Evolutionary conservation across 2,329 filamentous ascomycete genomes (phyloP).

Genomic region (Periconia sp.): DNA sequence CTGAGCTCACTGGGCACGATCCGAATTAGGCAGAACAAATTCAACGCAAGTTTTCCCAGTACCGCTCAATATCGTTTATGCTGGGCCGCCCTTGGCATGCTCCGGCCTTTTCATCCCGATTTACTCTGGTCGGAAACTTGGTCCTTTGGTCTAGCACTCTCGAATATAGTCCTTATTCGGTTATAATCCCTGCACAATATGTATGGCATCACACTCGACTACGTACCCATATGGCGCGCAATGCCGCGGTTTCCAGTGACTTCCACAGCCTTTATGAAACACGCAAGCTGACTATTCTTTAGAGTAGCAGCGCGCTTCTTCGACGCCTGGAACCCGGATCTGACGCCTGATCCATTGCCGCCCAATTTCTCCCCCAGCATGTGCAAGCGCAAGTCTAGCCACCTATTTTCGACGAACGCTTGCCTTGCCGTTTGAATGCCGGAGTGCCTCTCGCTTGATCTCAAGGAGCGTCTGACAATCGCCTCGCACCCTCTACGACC

Average conservation of each 20-base stretch:
- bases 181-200: slow-evolving; percentile 44
- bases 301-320: slow-evolving; percentile 18
- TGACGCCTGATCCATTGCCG: slow-evolving; percentile 17
- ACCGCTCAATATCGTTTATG: slow-evolving; percentile 42
- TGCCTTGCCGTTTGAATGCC: background rate
- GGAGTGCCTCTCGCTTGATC: background rate
- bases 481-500: slow-evolving; percentile 7
- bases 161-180: slow-evolving; percentile 41
- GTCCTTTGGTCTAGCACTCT: slow-evolving; percentile 38
- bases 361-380: slow-evolving; percentile 15
- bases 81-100: slow-evolving; percentile 37
- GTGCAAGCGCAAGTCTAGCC: slow-evolving; percentile 11
- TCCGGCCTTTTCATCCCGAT: slow-evolving; percentile 41
- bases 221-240: slow-evolving; percentile 30
- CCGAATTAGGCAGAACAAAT: slow-evolving; percentile 43
- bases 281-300: slow-evolving; percentile 26
- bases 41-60: slow-evolving; percentile 38
- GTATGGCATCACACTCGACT: slow-evolving; percentile 34
- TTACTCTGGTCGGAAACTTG: slow-evolving; percentile 37
- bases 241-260: slow-evolving; percentile 26
- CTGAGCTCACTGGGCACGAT: slow-evolving; percentile 23
- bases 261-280: slow-evolving; percentile 22
- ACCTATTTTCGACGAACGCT: slow-evolving; percentile 8
- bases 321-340: slow-evolving; percentile 19
- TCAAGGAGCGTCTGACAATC: background rate